Evolutionary conservation across 257 asterid genomes (phyloP).

Genomic region (Solanum microdontum): DNA sequence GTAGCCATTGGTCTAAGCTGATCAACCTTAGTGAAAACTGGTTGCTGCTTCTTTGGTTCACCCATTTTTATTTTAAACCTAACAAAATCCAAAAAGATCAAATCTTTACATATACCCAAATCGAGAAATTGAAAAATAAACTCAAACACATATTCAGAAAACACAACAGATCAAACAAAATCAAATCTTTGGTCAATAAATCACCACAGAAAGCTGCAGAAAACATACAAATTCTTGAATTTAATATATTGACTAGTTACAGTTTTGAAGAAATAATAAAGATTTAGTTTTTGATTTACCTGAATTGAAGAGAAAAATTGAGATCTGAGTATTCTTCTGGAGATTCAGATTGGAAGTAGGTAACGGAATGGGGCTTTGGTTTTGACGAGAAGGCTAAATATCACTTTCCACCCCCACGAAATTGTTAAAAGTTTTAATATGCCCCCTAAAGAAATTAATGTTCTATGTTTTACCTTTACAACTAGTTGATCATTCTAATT

Average conservation of each 20-base stretch:
- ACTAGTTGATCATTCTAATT: neutral
- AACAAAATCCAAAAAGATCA: neutral
- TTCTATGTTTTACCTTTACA: neutral
- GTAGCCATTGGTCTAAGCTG: slow-evolving; percentile 52
- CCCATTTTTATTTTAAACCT: slow-evolving; percentile 36
- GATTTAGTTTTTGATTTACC: neutral
- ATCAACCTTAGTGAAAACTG: slow-evolving; percentile 63
- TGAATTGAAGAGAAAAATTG: neutral
- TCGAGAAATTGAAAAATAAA: neutral
- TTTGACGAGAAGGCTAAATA: neutral
- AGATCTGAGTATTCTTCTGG: neutral
- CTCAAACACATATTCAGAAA: neutral
- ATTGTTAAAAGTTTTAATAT: neutral
- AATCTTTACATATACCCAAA: neutral
- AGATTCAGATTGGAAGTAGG: neutral
- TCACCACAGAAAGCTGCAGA: neutral
- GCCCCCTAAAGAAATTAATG: neutral
- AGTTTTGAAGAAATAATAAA: neutral
- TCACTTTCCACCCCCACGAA: neutral
- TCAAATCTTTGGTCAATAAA: neutral
- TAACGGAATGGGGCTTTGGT: neutral
- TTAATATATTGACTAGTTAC: neutral
- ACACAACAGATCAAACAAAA: neutral
- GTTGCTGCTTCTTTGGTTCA: slow-evolving; percentile 58
- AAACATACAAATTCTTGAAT: neutral